A percentile compares a stretch with the other conserved stretches of the same genome.
These are phyloP conservation scores for Cystobasidium tubakii DNA, from an alignment of 768 basidiomycete species.

Conservation along the genomic window DNA sequence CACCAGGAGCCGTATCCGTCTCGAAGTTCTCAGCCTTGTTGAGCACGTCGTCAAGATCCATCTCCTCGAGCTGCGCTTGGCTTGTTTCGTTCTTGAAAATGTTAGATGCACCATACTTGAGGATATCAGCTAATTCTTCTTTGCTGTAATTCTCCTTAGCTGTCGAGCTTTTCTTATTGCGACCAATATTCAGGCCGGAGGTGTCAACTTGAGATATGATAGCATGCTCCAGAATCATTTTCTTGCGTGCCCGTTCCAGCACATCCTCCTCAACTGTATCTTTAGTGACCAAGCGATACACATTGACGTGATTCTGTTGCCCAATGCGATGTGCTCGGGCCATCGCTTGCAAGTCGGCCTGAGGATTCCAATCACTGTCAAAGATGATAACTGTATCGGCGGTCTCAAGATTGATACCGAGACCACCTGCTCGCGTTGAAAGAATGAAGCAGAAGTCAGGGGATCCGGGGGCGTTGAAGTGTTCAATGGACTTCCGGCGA, in stretches of 20 bases:
- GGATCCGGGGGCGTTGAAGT: conserved; percentile 88
- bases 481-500: conserved; percentile 90
- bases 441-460: conserved; percentile 95
- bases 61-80: conserved; percentile 88
- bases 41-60: conserved; percentile 97
- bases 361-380: conserved; percentile 61
- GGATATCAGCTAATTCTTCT: conserved; percentile 91
- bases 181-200: conserved; percentile 85
- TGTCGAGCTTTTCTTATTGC: conserved; percentile 52
- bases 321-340: conserved; percentile 98
- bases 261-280: conserved; percentile 99
- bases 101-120: conserved; percentile 98
- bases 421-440: conserved; percentile 90
- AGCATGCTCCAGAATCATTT: conserved; percentile 99
- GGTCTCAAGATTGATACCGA: conserved; percentile 98
- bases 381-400: conserved; percentile 99
- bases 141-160: conserved; percentile 59
- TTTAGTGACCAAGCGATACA: conserved; percentile 96
- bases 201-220: conserved; percentile 99
- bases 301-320: conserved; percentile 96
- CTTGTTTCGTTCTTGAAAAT: conserved; percentile 98
- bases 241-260: conserved; percentile 93
- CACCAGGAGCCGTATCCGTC: conserved; percentile 68
- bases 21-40: conserved; percentile 96
- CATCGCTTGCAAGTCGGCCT: conserved; percentile 85